Percentiles rank a stretch among this genome's conserved stretches.
Evolutionary conservation across 306 rosid genomes (phyloP).

Genomic region (Calophaca sinica): DNA sequence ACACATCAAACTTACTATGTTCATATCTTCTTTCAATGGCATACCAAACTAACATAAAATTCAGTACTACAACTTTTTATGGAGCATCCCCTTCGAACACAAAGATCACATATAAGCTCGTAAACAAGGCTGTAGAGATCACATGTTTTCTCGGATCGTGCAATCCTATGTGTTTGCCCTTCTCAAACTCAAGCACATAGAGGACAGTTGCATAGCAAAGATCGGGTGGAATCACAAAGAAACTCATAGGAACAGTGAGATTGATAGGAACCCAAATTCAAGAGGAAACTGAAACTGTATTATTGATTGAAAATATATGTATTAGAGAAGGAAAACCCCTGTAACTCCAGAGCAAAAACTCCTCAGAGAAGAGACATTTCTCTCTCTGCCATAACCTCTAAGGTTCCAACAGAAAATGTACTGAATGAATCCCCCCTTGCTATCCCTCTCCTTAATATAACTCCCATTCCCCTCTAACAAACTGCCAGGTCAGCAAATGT

Average conservation of each 20-base stretch:
- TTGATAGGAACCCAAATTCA: too few relatives aligned
- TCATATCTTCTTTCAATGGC: neutral
- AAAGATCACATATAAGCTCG: neutral
- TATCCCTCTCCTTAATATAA: too few relatives aligned
- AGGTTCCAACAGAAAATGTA: too few relatives aligned
- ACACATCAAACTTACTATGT: slow-evolving; percentile 3
- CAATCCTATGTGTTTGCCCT: neutral
- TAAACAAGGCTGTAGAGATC: neutral
- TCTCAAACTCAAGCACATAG: neutral
- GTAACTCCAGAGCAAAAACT: too few relatives aligned
- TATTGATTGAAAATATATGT: too few relatives aligned
- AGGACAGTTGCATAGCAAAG: neutral
- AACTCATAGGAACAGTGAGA: neutral
- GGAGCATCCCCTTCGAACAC: neutral
- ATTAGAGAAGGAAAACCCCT: too few relatives aligned
- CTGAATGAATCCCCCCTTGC: too few relatives aligned
- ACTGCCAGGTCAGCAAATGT: too few relatives aligned
- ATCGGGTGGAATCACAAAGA: neutral
- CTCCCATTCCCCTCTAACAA: too few relatives aligned
- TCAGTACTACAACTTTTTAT: neutral
- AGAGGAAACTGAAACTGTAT: too few relatives aligned
- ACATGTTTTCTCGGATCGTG: neutral
- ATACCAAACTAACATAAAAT: slow-evolving; percentile 6
- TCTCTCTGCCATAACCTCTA: too few relatives aligned
- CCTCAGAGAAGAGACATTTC: too few relatives aligned